Evolutionary conservation across 2,329 filamentous ascomycete species (phyloP).

Genomic region (Epichloe sibirici): DNA sequence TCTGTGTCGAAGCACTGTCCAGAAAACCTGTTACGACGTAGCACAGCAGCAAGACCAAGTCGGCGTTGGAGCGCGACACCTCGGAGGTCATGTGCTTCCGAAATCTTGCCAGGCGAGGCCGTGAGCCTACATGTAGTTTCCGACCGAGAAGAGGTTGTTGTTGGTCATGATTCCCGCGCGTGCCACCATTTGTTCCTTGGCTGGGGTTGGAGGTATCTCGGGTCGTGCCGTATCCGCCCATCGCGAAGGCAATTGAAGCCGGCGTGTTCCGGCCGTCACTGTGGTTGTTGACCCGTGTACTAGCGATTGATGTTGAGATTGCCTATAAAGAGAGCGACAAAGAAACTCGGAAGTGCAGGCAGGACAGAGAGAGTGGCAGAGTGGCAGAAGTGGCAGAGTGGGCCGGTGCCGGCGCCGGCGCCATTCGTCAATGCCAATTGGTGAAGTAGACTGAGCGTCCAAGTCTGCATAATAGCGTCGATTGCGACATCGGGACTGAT

Average conservation of each 20-base stretch:
- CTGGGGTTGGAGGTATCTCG: not conserved
- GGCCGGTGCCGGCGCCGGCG: too few relatives aligned
- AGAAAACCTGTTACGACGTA: constrained; percentile 68
- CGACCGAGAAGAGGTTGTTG: constrained; percentile 20
- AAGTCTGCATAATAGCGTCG: not conserved
- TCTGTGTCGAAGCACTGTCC: constrained; percentile 63
- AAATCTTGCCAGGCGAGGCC: constrained; percentile 14
- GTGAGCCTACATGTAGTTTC: constrained; percentile 8
- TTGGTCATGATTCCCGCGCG: constrained; percentile 7
- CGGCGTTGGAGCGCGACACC: constrained; percentile 50
- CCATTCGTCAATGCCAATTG: too few relatives aligned
- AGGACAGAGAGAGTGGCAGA: not conserved
- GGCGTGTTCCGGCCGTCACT: not conserved
- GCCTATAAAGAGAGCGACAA: not conserved
- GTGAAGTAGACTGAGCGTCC: too few relatives aligned
- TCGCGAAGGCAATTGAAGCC: not conserved
- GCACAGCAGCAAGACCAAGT: constrained; percentile 56
- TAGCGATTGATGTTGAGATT: not conserved
- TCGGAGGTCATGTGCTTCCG: constrained; percentile 28
- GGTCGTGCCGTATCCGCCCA: constrained; percentile 10
- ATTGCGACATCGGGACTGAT: not conserved
- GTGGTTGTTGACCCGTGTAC: not conserved
- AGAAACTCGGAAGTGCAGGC: not conserved
- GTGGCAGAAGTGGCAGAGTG: too few relatives aligned
- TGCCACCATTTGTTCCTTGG: not conserved